Conservation (phyloP, 176 grass and related monocot genomes). For the Aegilops bicornis region DNA sequence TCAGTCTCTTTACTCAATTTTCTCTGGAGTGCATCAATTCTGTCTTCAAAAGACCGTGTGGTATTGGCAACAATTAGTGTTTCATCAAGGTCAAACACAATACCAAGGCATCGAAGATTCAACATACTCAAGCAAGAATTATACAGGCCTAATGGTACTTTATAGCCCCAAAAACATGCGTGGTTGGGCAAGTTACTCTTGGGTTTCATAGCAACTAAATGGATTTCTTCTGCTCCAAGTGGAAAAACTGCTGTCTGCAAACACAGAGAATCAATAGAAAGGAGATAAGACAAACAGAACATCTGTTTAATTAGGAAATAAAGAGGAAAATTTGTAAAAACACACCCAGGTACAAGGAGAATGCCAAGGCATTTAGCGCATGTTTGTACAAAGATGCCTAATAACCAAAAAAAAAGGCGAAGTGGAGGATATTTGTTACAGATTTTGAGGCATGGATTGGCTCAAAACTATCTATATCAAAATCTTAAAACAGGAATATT, state of each 20-base stretch:
- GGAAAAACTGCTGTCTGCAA: constrained; percentile 86
- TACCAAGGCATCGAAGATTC: constrained; percentile 91
- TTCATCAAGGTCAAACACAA: constrained; percentile 98
- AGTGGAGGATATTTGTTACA: not conserved
- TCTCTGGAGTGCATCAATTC: constrained; percentile 91
- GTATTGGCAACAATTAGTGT: constrained; percentile 93
- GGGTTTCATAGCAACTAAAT: constrained; percentile 90
- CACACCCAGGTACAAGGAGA: not conserved
- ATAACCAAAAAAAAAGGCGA: not conserved
- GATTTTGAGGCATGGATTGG: not conserved
- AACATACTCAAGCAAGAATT: constrained; percentile 83
- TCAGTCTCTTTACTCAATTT: constrained; percentile 88
- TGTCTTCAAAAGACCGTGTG: constrained; percentile 82
- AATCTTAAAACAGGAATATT: constrained; percentile 19
- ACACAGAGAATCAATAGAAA: constrained; percentile 22
- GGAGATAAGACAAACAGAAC: constrained; percentile 15
- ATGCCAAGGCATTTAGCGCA: not conserved
- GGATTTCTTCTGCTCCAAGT: constrained; percentile 80
- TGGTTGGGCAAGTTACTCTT: constrained; percentile 50
- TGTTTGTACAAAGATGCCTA: not conserved
- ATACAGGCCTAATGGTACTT: constrained; percentile 61
- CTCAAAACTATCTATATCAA: not conserved
- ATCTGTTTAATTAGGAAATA: not conserved
- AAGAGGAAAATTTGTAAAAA: not conserved
- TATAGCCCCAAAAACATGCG: constrained; percentile 94